Percentiles rank a stretch among this genome's conserved stretches.
These are phyloP conservation scores for Botrytis fragariae DNA, from an alignment of 2,329 filamentous ascomycete genomes.

Conservation along the genomic window DNA sequence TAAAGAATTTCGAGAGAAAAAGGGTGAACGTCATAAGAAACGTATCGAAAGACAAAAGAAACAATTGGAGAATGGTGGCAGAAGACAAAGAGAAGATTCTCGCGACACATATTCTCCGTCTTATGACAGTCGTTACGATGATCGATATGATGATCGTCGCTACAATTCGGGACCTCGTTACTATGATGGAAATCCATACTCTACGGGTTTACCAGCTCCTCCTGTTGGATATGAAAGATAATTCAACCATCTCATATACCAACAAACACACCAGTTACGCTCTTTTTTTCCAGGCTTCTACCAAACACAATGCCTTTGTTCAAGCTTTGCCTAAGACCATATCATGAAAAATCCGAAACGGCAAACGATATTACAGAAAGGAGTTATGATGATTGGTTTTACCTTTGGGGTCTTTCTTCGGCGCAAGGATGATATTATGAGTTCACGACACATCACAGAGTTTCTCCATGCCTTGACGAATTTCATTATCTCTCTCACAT, in stretches of 20 bases:
- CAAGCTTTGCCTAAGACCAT: conserved; percentile 12
- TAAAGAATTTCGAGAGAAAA: conserved; percentile 52
- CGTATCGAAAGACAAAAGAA: conserved; percentile 45
- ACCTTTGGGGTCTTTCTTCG: conserved; percentile 20
- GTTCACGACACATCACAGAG: conserved; percentile 18
- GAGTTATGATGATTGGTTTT: conserved; percentile 1
- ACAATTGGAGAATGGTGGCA: conserved; percentile 27
- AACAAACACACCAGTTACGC: neutral
- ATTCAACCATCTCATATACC: conserved; percentile 8
- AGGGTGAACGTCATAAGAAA: conserved; percentile 45
- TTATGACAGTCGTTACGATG: conserved; percentile 23
- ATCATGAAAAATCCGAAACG: neutral
- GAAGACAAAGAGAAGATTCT: conserved; percentile 17
- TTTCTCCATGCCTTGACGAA: conserved; percentile 20
- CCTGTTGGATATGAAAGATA: conserved; percentile 35
- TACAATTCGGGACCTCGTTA: conserved; percentile 43
- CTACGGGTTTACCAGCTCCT: conserved; percentile 37
- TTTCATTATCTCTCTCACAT: conserved; percentile 8
- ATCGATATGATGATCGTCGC: conserved; percentile 30
- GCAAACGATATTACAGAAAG: neutral
- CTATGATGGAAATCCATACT: conserved; percentile 47
- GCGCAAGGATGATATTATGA: conserved; percentile 18
- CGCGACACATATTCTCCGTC: conserved; percentile 13
- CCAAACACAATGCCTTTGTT: conserved; percentile 17
- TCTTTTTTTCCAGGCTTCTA: neutral